These are phyloP conservation scores for Rhododendron mucronatum DNA, from an alignment of 148 eudicot species.

Conservation along the genomic window DNA sequence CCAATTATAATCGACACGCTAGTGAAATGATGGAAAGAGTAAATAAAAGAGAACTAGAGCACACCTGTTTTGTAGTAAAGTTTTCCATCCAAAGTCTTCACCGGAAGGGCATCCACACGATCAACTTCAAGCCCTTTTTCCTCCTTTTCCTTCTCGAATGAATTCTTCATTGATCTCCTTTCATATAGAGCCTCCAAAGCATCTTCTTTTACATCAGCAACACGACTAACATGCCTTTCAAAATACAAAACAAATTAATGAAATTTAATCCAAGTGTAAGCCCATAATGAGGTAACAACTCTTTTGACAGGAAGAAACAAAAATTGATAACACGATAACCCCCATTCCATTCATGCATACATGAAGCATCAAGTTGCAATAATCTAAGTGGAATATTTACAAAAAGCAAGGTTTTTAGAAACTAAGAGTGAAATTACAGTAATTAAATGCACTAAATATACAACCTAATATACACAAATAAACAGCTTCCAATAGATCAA, in stretches of 20 bases:
- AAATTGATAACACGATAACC: neutral
- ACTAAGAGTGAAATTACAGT: neutral
- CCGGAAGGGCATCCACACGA: conserved; percentile 89
- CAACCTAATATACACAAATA: neutral
- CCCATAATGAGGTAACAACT: neutral
- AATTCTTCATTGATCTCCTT: conserved; percentile 43
- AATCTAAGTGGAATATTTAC: neutral
- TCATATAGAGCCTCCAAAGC: conserved; percentile 63
- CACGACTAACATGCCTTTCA: conserved; percentile 75
- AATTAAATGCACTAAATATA: neutral
- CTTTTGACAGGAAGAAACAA: neutral
- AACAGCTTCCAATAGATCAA: neutral
- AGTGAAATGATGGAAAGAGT: neutral
- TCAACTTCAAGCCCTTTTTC: conserved; percentile 65
- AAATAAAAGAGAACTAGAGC: neutral
- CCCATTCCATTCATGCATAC: neutral
- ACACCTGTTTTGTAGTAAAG: conserved; percentile 65
- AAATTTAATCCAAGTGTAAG: neutral
- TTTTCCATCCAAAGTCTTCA: conserved; percentile 77
- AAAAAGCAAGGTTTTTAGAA: neutral
- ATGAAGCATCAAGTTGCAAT: neutral
- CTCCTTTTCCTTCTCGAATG: conserved; percentile 42
- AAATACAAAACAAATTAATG: neutral
- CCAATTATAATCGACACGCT: neutral
- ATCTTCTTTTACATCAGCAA: conserved; percentile 80